Percentiles rank a stretch among this genome's conserved stretches.
Evolutionary conservation across 129 eudicot species (phyloP).

Genomic region (Flaveria sonorensis): DNA sequence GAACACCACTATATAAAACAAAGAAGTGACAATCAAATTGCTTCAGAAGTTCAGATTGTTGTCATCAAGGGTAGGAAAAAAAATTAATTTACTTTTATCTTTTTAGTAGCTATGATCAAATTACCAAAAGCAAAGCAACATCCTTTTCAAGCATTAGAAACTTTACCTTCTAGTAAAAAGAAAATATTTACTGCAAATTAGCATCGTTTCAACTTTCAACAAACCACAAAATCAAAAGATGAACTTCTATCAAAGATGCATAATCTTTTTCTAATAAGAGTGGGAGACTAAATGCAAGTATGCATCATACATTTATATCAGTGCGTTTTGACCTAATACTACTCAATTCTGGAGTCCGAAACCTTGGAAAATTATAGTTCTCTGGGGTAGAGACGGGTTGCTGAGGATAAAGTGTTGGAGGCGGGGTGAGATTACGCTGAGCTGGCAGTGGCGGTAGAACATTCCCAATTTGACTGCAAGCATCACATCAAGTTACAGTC

Average conservation of each 20-base stretch:
- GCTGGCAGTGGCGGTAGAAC: constrained; percentile 30
- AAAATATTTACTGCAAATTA: constrained; percentile 10
- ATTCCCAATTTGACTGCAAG: constrained; percentile 25
- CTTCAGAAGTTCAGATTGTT: too few species aligned
- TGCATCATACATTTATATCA: constrained; percentile 66
- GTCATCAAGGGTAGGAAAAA: too few species aligned
- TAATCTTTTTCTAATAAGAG: constrained; percentile 19
- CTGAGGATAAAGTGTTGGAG: constrained; percentile 79
- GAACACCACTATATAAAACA: too few species aligned
- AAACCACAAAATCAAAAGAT: constrained; percentile 9
- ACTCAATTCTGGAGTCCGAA: constrained; percentile 43
- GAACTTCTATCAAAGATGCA: constrained; percentile 16
- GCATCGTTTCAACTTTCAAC: neutral
- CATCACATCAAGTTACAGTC: constrained; percentile 3
- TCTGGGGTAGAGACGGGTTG: constrained; percentile 81
- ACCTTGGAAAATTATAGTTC: constrained; percentile 58
- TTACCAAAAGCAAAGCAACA: neutral
- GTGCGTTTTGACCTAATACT: constrained; percentile 69
- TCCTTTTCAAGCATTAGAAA: neutral
- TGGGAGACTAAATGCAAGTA: constrained; percentile 8
- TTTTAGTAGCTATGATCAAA: neutral
- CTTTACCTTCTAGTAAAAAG: neutral
- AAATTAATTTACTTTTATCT: too few species aligned
- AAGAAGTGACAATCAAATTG: too few species aligned
- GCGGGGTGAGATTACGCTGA: constrained; percentile 30